Evolutionary conservation across 345 rosid species (phyloP), one percentile per base, ranked within the genome.

Genomic region (Pugionium cornutum): DNA sequence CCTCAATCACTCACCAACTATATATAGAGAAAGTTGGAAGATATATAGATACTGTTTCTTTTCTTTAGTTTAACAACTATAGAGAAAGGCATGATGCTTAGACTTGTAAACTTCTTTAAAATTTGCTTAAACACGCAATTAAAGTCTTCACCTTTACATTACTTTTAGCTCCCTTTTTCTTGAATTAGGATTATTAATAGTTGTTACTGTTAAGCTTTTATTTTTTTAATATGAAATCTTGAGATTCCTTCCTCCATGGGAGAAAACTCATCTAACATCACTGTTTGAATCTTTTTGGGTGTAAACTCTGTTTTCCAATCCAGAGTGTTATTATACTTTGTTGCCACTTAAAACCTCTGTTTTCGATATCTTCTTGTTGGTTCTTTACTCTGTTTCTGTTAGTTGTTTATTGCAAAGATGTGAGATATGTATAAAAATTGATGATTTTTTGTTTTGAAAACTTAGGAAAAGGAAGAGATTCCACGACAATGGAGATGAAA

Each of bases 401-500:
- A 5, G 6, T 28, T 33, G 40, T 56, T 57, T 18, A 48, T 1
- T 59, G 59, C 51, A 45, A 67, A 36, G 30, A 34, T 45, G 53
- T 6, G 27, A 54, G 8, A 5, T n/a, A 10, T 50, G 40, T 34
- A 33, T 26, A 1, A 33, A 11, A 41, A 9, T 31, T 58, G 65
- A 37, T 40, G 35, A 4, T 7, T 34, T 33, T 4, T 1, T 59
- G 30, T 29, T 10, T 76, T 66, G 11, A 25, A 61, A 62, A 6
- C 58, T 51, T 68, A 87, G 98, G 79, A 33, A 67, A 70, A 59
- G 65, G 75, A 59, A 76, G 80, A 39, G 92, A 85, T 39, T 86
- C 86, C 47, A 77, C 72, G 3, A 76, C 88, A 63, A 11, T 92
- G 64, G 94, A 89, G 89, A 77, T 92, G 81, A 85, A 83, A 83